These are phyloP conservation scores for Chenopodium formosanum DNA, from an alignment of 148 eudicot species.

Conservation along the genomic window DNA sequence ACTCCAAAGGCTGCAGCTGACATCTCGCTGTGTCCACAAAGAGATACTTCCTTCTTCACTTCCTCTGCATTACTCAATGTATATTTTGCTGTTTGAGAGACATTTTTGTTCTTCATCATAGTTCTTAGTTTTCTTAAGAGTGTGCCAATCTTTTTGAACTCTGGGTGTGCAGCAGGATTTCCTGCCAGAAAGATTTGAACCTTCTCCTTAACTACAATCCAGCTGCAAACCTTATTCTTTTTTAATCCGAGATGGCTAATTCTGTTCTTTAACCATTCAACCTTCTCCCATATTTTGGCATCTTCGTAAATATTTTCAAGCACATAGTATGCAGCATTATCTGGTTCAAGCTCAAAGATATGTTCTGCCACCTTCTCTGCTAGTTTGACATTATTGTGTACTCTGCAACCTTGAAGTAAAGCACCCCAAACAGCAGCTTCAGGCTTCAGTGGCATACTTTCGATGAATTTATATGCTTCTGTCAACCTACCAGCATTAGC, in stretches of 20 bases:
- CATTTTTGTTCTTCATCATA: slow-evolving; percentile 37
- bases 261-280: slow-evolving; percentile 34
- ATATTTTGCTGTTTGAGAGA: slow-evolving; percentile 25
- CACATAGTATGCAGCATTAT: slow-evolving; percentile 30
- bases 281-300: slow-evolving; percentile 52
- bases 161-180: slow-evolving; percentile 32
- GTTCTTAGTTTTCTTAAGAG: slow-evolving; percentile 32
- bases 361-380: slow-evolving; percentile 59
- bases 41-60: slow-evolving; percentile 32
- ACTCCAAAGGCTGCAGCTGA: slow-evolving; percentile 56
- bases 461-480: slow-evolving; percentile 52
- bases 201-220: slow-evolving; percentile 54
- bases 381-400: slow-evolving; percentile 56
- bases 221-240: slow-evolving; percentile 45
- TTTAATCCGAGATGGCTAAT: slow-evolving; percentile 29
- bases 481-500: slow-evolving; percentile 54
- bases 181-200: slow-evolving; percentile 55
- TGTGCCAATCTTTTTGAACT: slow-evolving; percentile 38
- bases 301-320: slow-evolving; percentile 50
- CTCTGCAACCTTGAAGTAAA: slow-evolving; percentile 63
- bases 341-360: slow-evolving; percentile 50
- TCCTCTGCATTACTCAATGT: slow-evolving; percentile 33
- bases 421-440: slow-evolving; percentile 56
- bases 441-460: slow-evolving; percentile 51
- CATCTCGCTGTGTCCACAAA: slow-evolving; percentile 56